Percentiles rank a stretch among this genome's conserved stretches.
These are phyloP conservation scores for Cicer bijugum DNA, from an alignment of 306 rosid genomes.

Conservation along the genomic window DNA sequence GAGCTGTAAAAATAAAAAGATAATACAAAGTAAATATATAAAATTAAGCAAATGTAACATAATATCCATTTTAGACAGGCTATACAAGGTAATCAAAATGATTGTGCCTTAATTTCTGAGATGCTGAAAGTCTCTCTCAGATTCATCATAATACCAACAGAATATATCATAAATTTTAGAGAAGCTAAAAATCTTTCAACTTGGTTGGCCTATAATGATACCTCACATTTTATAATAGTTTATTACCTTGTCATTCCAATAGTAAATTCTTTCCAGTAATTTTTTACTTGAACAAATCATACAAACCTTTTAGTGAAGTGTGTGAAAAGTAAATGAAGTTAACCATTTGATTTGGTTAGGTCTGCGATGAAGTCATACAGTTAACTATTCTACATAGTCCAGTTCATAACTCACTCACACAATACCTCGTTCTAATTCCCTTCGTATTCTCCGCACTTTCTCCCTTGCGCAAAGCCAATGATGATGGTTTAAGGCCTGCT, in stretches of 20 bases:
- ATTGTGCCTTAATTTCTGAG: constrained; percentile 31
- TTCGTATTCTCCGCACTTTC: constrained; percentile 73
- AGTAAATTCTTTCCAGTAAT: constrained; percentile 37
- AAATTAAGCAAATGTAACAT: constrained; percentile 37
- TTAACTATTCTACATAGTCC: constrained; percentile 26
- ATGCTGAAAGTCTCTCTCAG: constrained; percentile 38
- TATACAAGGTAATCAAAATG: constrained; percentile 24
- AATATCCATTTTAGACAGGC: constrained; percentile 32
- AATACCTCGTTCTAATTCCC: constrained; percentile 86
- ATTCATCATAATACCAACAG: constrained; percentile 21
- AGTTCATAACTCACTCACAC: constrained; percentile 12
- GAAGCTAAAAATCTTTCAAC: constrained; percentile 23
- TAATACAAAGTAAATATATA: constrained; percentile 23
- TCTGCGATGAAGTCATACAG: constrained; percentile 24
- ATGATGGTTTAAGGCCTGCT: constrained; percentile 68
- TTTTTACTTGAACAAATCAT: constrained; percentile 20
- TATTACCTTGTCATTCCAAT: not conserved
- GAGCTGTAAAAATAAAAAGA: constrained; percentile 61
- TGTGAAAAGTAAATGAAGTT: constrained; percentile 7
- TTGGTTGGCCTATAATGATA: not conserved
- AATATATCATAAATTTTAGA: constrained; percentile 16
- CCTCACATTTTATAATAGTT: constrained; percentile 16
- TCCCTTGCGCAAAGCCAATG: constrained; percentile 80
- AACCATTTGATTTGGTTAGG: not conserved
- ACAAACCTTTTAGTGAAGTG: not conserved